Evolutionary conservation across 768 basidiomycete species (phyloP), one percentile per base, ranked within the genome.

Genomic region (Lactifluus rugatus): DNA sequence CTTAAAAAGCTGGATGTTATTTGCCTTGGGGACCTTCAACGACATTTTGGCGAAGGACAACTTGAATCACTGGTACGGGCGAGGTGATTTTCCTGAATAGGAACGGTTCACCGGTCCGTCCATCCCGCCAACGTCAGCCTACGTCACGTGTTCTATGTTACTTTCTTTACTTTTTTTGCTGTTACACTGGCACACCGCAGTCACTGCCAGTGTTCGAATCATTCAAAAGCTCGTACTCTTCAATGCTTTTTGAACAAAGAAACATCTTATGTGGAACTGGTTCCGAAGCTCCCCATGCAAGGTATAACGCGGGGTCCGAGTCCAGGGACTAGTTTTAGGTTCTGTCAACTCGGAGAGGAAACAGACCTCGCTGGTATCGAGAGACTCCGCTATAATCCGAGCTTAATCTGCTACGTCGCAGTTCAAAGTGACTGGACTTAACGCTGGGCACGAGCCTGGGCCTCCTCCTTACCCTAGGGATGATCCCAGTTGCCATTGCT

Each of bases 1-100:
- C 72, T 97, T 97, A 80, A 99, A 98, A 41, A 99, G 82, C 71
- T 93, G 92, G 42, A 93, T 69, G 62, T 86, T 89, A 69, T 83
- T 87, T 53, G 85, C 76, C 72, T 93, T 93, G 28, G 93, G 94
- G 19, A 97, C 92, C 77, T 93, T 93, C 67, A 97, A 79, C 62
- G 93, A 85, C 94, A 97, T 97, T 48, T 19, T 53, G 23, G 25
- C 13, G 21, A 31, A 36, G 9, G 48, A 28, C 36, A 44, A 11
- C 39, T 21, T 28, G 9, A 31, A 31, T 5, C 28, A 9, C 28
- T 9, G 28, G 9, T 6, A 31, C 37, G 14, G 37, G 5, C 14
- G 17, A 39, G 11, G 11, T 13, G 39, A 19, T n/a, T 21, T 42
- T 37, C 26, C 51, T 28, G 23, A 26, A 11, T 36, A 19, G 51